Conservation (phyloP, 2,329 filamentous ascomycete genomes). For the Pseudogymnoascus sp. region DNA sequence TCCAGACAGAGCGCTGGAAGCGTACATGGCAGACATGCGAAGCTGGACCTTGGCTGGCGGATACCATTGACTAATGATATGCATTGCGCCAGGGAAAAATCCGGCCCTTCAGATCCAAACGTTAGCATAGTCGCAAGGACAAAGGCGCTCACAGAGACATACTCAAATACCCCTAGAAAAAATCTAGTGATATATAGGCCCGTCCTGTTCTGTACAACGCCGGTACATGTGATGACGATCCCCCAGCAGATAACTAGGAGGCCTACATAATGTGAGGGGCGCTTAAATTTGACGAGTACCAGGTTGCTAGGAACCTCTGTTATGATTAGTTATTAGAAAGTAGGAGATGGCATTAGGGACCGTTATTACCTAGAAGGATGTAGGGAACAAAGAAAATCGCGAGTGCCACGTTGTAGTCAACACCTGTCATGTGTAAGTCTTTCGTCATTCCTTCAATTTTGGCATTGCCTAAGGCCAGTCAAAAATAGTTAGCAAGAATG, state of each 20-base stretch:
- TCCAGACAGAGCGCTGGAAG: conserved; percentile 26
- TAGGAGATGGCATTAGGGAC: too few species aligned
- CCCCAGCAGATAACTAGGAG: conserved; percentile 45
- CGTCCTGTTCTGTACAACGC: conserved; percentile 24
- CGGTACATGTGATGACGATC: conserved; percentile 23
- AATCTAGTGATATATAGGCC: conserved; percentile 25
- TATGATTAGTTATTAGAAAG: too few species aligned
- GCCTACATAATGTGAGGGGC: conserved; percentile 41
- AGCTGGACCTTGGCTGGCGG: not conserved
- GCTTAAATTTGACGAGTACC: conserved; percentile 45
- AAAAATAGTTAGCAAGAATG: too few species aligned
- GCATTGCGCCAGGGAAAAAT: conserved; percentile 29
- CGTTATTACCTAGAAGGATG: conserved; percentile 25
- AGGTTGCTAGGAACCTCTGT: conserved; percentile 43
- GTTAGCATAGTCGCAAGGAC: not conserved
- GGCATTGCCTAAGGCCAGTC: conserved; percentile 19
- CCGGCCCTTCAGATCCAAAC: conserved; percentile 11
- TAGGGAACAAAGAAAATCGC: conserved; percentile 26
- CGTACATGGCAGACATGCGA: not conserved
- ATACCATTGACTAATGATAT: conserved; percentile 14
- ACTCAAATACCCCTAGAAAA: conserved; percentile 17
- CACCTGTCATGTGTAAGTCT: conserved; percentile 26
- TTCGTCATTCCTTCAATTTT: conserved; percentile 24
- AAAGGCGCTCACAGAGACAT: too few species aligned
- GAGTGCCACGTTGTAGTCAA: conserved; percentile 27